phyloP scores from a whole-genome alignment of 352 stramenopile genomes.

The Globisporangium mamillatum region DNA sequence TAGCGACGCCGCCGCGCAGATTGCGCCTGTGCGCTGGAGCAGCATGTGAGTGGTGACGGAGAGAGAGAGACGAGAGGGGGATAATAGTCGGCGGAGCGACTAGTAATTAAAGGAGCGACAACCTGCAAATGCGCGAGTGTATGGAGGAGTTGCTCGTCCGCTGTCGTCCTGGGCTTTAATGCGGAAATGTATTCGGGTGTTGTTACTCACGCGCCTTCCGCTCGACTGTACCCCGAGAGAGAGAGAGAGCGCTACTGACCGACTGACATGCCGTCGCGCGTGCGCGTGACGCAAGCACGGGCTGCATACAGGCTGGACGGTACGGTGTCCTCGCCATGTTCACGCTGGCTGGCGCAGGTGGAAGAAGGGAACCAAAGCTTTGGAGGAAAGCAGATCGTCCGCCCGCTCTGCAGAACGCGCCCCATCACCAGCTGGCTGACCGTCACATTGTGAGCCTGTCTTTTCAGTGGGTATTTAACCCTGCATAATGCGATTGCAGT shows the following conservation, averaged over 20 bases:
- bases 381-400: not conserved
- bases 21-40: not conserved
- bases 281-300: not conserved
- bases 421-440: not conserved
- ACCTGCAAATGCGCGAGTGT: not conserved
- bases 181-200: not conserved
- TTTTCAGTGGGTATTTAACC: not conserved
- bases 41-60: not conserved
- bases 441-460: not conserved
- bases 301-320: too few species aligned
- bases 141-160: not conserved
- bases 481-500: not conserved
- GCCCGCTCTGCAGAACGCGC: not conserved
- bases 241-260: not conserved
- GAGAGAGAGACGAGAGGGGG: not conserved
- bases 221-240: not conserved
- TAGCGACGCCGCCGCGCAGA: not conserved
- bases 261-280: not conserved
- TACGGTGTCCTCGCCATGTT: not conserved
- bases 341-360: not conserved
- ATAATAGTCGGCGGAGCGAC: not conserved
- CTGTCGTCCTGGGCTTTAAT: not conserved
- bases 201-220: conserved; percentile 3
- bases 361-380: not conserved
- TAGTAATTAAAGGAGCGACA: not conserved